Percentiles rank a stretch among this genome's conserved stretches.
These are phyloP conservation scores for Globisporangium cylindrosporum DNA, from an alignment of 352 stramenopile genomes.

Conservation along the genomic window DNA sequence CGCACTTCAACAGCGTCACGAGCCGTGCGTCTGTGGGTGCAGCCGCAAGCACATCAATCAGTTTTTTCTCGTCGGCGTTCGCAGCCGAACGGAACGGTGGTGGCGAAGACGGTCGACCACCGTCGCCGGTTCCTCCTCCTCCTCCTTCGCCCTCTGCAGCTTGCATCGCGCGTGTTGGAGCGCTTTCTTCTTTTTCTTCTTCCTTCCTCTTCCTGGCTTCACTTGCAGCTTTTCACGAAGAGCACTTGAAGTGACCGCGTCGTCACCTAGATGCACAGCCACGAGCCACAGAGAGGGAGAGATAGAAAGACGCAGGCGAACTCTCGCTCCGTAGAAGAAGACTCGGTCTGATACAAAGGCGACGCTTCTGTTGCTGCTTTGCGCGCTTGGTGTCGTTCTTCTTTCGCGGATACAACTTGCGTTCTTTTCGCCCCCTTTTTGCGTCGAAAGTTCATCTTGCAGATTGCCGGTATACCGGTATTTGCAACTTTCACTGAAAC, in stretches of 20 bases:
- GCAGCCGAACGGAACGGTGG: slow-evolving; percentile 15
- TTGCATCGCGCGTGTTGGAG: slow-evolving; percentile 9
- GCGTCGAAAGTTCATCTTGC: not conserved
- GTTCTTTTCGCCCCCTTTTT: not conserved
- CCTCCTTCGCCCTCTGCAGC: slow-evolving; percentile 12
- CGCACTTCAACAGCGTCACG: slow-evolving; percentile 54
- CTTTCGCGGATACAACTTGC: slow-evolving; percentile 4
- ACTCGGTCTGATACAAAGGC: not conserved
- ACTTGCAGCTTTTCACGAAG: not conserved
- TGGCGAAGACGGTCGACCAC: not conserved
- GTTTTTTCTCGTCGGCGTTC: slow-evolving; percentile 45
- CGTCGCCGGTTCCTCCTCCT: not conserved
- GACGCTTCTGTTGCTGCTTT: not conserved
- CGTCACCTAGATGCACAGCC: not conserved
- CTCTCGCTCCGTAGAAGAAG: not conserved
- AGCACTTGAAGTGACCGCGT: not conserved
- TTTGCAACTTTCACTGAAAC: not conserved
- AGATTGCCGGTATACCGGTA: not conserved
- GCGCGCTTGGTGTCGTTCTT: slow-evolving; percentile 3
- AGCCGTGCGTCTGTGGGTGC: slow-evolving; percentile 39
- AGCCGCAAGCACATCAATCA: slow-evolving; percentile 64
- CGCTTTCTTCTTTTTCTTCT: not conserved
- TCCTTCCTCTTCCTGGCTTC: not conserved
- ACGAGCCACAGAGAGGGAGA: not conserved
- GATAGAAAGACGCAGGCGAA: not conserved